phyloP scores from a whole-genome alignment of 1,284 basidiomycete genomes.

The Ustilago vetiveriae region DNA sequence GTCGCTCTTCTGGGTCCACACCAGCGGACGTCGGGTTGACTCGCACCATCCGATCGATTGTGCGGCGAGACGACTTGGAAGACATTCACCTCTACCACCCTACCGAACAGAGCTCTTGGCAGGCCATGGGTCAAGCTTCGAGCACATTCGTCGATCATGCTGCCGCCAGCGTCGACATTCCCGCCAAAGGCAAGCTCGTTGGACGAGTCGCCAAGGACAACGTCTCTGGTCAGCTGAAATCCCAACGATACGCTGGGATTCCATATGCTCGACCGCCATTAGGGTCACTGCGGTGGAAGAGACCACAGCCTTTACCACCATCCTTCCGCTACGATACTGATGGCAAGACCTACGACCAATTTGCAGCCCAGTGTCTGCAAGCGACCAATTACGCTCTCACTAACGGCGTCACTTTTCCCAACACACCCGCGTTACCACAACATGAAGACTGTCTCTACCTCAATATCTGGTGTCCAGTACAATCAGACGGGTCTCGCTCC shows the following conservation, averaged over 20 bases:
- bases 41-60: too few relatives aligned
- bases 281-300: conserved; percentile 35
- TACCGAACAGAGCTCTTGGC: neutral
- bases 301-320: conserved; percentile 26
- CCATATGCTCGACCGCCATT: conserved; percentile 47
- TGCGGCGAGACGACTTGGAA: too few relatives aligned
- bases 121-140: conserved; percentile 30
- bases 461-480: conserved; percentile 42
- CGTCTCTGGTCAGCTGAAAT: conserved; percentile 17
- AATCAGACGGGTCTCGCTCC: neutral
- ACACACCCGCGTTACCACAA: conserved; percentile 1
- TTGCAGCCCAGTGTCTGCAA: conserved; percentile 24
- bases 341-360: conserved; percentile 20
- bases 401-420: conserved; percentile 20
- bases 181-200: conserved; percentile 22
- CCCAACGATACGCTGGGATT: conserved; percentile 41
- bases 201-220: conserved; percentile 21
- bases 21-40: too few relatives aligned
- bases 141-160: conserved; percentile 23
- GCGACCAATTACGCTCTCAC: conserved; percentile 32
- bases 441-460: conserved; percentile 53
- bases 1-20: too few relatives aligned
- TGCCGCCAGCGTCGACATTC: conserved; percentile 23
- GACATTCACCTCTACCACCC: neutral
- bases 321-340: conserved; percentile 25